Evolutionary conservation across 768 basidiomycete genomes (phyloP).

Genomic region (Vararia minispora): DNA sequence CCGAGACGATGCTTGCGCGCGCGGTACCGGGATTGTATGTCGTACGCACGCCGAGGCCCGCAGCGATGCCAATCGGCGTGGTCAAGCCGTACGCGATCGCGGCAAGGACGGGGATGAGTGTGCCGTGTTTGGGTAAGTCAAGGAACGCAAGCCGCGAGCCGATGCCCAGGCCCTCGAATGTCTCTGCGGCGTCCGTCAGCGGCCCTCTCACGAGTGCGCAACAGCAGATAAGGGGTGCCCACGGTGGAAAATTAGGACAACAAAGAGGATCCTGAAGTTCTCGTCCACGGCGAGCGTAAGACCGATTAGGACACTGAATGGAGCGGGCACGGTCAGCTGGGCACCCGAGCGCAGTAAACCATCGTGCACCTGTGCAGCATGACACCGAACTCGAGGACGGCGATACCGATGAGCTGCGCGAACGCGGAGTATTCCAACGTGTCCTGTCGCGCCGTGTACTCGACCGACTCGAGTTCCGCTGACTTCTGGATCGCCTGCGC

Average conservation of each 20-base stretch:
- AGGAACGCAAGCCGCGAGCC: slow-evolving; percentile 84
- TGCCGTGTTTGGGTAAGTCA: slow-evolving; percentile 41
- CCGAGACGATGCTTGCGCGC: slow-evolving; percentile 72
- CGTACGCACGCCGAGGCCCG: slow-evolving; percentile 61
- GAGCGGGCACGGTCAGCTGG: background rate
- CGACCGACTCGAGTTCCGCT: slow-evolving; percentile 1
- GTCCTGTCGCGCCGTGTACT: slow-evolving; percentile 1
- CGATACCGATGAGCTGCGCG: slow-evolving; percentile 78
- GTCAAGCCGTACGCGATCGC: slow-evolving; percentile 63
- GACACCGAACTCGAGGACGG: slow-evolving; percentile 91
- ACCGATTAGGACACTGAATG: slow-evolving; percentile 65
- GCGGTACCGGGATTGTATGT: slow-evolving; percentile 76
- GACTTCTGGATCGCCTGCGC: slow-evolving; percentile 2
- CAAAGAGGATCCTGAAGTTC: slow-evolving; percentile 74
- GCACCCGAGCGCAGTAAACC: background rate
- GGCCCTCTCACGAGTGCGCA: background rate
- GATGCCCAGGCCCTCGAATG: slow-evolving; percentile 89
- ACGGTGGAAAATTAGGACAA: slow-evolving; percentile 91
- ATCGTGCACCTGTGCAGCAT: slow-evolving; percentile 57
- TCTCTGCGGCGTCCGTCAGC: slow-evolving; percentile 40
- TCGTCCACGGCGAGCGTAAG: slow-evolving; percentile 85
- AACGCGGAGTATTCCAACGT: slow-evolving; percentile 24
- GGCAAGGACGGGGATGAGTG: slow-evolving; percentile 44
- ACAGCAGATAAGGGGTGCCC: slow-evolving; percentile 22
- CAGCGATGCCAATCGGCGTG: slow-evolving; percentile 83